Evolutionary conservation across 2,329 filamentous ascomycete species (phyloP), one percentile per base, ranked within the genome.

Genomic region (Aspergillus sclerotialis): DNA sequence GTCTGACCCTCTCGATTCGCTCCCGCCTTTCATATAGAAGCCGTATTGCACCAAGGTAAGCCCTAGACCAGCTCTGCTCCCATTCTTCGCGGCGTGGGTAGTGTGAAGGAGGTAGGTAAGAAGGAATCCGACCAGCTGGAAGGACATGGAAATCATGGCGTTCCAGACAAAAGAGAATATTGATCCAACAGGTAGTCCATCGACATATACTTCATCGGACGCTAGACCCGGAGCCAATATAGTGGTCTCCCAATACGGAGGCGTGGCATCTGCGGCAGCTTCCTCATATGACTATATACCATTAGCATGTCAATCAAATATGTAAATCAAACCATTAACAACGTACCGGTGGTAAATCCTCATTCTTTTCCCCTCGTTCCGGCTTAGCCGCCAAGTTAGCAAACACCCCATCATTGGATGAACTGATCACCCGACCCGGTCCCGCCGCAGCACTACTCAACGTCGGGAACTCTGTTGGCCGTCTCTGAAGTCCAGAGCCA

Each of bases 211-310:
- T 61, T 98, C 92, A 56, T 96, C 89, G 25, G 81, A 78, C n/a
- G 84, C 84, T 45, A 92, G 78, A 36, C 90, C 92, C 1, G 92
- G 92, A 0, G 89, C 90, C 33, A 98, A 76, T 45, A 98, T 95
- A 0, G 92, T 96, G 5, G 92, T 98, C 69, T 98, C 92, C 92
- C 92, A 98, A 64, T 98, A 98, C 0, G 92, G 92, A 1, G 92
- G 92, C 30, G 92, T 92, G 15, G 88, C 84, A 61, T 98, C 92
- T 27, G 90, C 90, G 3, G 92, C 92, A 11, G 92, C 92, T 77
- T 96, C 90, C 72, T 98, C 92, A 61, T 98, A 98, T 23, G 90
- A 89, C 86, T 95, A 51, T 11, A 40, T n/a, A 25, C 31, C 28
- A 58, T 71, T 55, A 69, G 64, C 48, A 49, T 48, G 18, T 28